Base-by-base conservation (phyloP, 2,329 filamentous ascomycete genomes). In the Stemphylium lycopersici region DNA sequence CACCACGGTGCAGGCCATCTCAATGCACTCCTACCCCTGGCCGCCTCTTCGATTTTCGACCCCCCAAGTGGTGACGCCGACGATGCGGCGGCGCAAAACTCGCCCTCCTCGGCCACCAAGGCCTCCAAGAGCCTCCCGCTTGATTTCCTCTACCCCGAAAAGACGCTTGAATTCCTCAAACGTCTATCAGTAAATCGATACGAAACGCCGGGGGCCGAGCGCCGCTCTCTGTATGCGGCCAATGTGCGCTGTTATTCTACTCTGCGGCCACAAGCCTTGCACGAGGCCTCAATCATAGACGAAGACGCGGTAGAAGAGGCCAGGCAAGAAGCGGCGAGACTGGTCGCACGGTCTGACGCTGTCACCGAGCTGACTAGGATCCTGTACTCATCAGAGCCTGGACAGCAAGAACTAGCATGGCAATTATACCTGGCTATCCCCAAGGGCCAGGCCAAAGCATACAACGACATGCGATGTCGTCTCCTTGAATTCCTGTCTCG, bases 1-100 rank as follows among this genome's bases (percentile, higher is more conserved):
- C 78, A 77, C 59, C 82, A 85, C 72, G 80, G 79, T 60, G 80
- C 80, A 58, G 76, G 71, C 75, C 76, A 79, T 63, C 76, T 80
- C 61, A 71, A 74, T 43, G 66, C 79, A 34, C 66, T 73, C 13
- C 58, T 67, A 11, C 75, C 69, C 64, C 70, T 64, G 67, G 60
- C 55, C 12, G 48, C 67, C 10, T 47, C 63, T 16, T 43, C 51
- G 10, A 46, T 47, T 37, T 16, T 50, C 47, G 49, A 59, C 38
- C 46, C 37, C 40, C 15, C 44, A 22, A 46, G 26, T 55, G 58
- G 52, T 59, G 61, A 63, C 55, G 33, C 45, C 32, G 55, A 58
- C 37, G 43, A 58, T 36, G 26, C 31, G 16, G 36, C 52, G 41
- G 40, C 53, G 36, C 56, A 38, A n/a, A 51, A 46, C 54, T 11